Conservation (phyloP, 2,329 filamentous ascomycete species). For the Lachnellula arida region DNA sequence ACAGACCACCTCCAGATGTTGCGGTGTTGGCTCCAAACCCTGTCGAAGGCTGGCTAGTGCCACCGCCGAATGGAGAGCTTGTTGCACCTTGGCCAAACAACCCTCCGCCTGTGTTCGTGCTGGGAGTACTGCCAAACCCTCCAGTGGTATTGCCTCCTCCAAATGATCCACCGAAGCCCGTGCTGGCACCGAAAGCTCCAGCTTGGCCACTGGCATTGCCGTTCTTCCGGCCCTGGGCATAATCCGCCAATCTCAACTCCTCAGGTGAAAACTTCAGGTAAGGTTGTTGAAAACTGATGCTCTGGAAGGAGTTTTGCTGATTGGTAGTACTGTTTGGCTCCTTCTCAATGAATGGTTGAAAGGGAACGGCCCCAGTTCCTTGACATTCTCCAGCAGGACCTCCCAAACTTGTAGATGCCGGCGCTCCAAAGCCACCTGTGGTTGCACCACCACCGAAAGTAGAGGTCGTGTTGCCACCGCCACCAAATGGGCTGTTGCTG, state of each 20-base stretch:
- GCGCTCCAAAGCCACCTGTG: constrained; percentile 37
- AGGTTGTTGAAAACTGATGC: constrained; percentile 69
- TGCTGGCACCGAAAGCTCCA: constrained; percentile 63
- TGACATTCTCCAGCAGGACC: constrained; percentile 51
- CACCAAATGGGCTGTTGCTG: constrained; percentile 26
- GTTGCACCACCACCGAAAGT: constrained; percentile 41
- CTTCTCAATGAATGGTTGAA: constrained; percentile 68
- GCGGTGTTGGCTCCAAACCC: constrained; percentile 44
- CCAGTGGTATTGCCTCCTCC: constrained; percentile 23
- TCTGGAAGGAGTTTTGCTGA: constrained; percentile 66
- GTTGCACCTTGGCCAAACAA: constrained; percentile 39
- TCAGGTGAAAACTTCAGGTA: constrained; percentile 92
- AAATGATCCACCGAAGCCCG: constrained; percentile 35
- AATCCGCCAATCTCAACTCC: constrained; percentile 78
- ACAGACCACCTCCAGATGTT: constrained; percentile 34
- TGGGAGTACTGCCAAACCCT: constrained; percentile 25
- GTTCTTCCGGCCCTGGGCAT: constrained; percentile 76
- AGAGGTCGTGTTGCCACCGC: constrained; percentile 20
- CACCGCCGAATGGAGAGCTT: constrained; percentile 41
- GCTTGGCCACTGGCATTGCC: constrained; percentile 77
- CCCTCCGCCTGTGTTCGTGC: constrained; percentile 30
- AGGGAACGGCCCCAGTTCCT: constrained; percentile 67
- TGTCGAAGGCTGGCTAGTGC: constrained; percentile 35
- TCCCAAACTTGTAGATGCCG: constrained; percentile 43
- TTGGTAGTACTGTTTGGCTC: constrained; percentile 54